phyloP scores from a whole-genome alignment of 2,329 filamentous ascomycete genomes.

The Neopestalotiopsis sp. region DNA sequence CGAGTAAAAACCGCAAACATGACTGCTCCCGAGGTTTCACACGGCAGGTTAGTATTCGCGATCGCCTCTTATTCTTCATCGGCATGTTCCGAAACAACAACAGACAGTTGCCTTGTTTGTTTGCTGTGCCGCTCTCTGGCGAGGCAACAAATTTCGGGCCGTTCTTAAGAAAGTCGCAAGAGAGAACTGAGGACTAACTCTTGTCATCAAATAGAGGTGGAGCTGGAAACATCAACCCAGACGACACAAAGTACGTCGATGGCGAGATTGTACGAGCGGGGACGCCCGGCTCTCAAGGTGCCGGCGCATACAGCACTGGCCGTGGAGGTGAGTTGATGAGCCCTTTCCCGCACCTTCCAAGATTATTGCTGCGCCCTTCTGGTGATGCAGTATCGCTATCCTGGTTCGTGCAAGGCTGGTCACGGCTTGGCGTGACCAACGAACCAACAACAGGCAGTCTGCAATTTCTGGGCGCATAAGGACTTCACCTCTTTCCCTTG shows the following conservation, averaged over 20 bases:
- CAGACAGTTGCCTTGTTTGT: not conserved
- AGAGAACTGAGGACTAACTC: not conserved
- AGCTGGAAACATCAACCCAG: conserved; percentile 65
- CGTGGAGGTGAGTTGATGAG: conserved; percentile 55
- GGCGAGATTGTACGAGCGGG: conserved; percentile 66
- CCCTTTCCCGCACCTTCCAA: not conserved
- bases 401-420: not conserved
- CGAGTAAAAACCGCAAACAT: conserved; percentile 28
- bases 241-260: conserved; percentile 65
- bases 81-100: not conserved
- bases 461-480: not conserved
- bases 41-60: conserved; percentile 49
- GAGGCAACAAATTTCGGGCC: not conserved
- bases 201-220: conserved; percentile 45
- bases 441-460: not conserved
- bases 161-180: not conserved
- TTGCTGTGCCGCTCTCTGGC: not conserved
- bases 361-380: not conserved
- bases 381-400: not conserved
- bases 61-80: not conserved
- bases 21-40: conserved; percentile 56
- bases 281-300: conserved; percentile 59
- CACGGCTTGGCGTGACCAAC: not conserved
- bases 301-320: conserved; percentile 64
- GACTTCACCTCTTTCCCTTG: not conserved